These are phyloP conservation scores for Plasmopara muralis DNA, from an alignment of 352 stramenopile genomes.

Conservation along the genomic window DNA sequence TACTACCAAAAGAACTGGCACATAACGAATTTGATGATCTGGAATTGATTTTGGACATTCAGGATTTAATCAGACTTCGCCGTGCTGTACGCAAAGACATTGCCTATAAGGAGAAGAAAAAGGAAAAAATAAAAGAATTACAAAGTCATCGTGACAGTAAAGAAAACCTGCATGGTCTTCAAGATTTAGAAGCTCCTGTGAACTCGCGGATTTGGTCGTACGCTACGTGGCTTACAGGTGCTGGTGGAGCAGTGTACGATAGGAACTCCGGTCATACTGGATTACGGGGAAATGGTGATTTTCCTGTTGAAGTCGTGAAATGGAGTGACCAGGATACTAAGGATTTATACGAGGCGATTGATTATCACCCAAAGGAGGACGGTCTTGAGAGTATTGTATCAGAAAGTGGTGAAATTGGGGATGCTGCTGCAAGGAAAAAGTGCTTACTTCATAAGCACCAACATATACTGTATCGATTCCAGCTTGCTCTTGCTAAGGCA, in stretches of 20 bases:
- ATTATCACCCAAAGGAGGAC: slow-evolving; percentile 58
- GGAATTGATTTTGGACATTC: slow-evolving; percentile 60
- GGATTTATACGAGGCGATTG: slow-evolving; percentile 70
- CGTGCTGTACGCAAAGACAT: slow-evolving; percentile 45
- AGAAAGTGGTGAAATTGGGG: slow-evolving; percentile 21
- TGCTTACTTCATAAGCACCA: slow-evolving; percentile 33
- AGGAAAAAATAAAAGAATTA: slow-evolving; percentile 23
- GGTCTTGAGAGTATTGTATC: slow-evolving; percentile 13
- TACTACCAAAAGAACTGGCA: slow-evolving; percentile 44
- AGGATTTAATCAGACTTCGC: slow-evolving; percentile 62
- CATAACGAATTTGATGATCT: slow-evolving; percentile 52
- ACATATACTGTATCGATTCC: slow-evolving; percentile 78
- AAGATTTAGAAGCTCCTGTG: slow-evolving; percentile 21
- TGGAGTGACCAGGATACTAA: slow-evolving; percentile 85
- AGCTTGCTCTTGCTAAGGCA: slow-evolving; percentile 45
- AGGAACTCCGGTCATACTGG: not conserved
- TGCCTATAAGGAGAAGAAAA: slow-evolving; percentile 30
- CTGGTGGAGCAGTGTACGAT: slow-evolving; percentile 13
- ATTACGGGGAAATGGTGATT: slow-evolving; percentile 8
- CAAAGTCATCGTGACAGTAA: slow-evolving; percentile 24
- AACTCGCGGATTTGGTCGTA: slow-evolving; percentile 67
- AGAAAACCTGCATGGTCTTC: not conserved
- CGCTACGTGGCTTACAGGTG: slow-evolving; percentile 54
- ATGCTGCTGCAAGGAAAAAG: slow-evolving; percentile 16
- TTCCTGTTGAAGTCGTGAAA: slow-evolving; percentile 45